A percentile compares a stretch with the other conserved stretches of the same genome.
These are phyloP conservation scores for Alnus glutinosa DNA, from an alignment of 306 rosid genomes.

Conservation along the genomic window DNA sequence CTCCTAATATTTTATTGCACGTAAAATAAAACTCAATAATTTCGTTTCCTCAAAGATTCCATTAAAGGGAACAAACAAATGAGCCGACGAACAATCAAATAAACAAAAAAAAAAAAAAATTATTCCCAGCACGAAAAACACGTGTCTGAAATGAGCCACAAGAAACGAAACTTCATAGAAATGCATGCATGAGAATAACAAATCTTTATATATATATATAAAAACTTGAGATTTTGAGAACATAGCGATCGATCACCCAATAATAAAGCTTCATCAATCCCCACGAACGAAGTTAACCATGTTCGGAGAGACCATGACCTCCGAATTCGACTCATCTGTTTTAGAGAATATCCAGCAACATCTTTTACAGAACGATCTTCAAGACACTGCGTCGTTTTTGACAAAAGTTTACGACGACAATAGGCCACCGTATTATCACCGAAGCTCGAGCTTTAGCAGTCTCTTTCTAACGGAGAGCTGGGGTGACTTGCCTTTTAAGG, in stretches of 20 bases:
- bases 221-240: not conserved
- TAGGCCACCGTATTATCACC: not conserved
- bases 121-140: not conserved
- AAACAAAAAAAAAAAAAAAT: not conserved
- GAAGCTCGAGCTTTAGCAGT: constrained; percentile 19
- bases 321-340: not conserved
- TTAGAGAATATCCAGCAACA: not conserved
- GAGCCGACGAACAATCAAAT: not conserved
- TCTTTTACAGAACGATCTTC: not conserved
- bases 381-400: not conserved
- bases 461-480: constrained; percentile 23
- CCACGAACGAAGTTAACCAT: not conserved
- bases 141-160: not conserved
- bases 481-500: constrained; percentile 19
- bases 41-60: not conserved
- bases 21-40: too few species aligned
- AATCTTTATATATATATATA: not conserved
- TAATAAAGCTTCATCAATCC: not conserved
- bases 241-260: not conserved
- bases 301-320: not conserved
- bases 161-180: not conserved
- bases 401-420: not conserved
- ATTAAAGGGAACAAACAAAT: not conserved
- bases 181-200: not conserved
- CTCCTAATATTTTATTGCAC: too few species aligned